Base-by-base conservation (phyloP, 73 alveolate genomes). In the Paramecium sexaurelia region DNA sequence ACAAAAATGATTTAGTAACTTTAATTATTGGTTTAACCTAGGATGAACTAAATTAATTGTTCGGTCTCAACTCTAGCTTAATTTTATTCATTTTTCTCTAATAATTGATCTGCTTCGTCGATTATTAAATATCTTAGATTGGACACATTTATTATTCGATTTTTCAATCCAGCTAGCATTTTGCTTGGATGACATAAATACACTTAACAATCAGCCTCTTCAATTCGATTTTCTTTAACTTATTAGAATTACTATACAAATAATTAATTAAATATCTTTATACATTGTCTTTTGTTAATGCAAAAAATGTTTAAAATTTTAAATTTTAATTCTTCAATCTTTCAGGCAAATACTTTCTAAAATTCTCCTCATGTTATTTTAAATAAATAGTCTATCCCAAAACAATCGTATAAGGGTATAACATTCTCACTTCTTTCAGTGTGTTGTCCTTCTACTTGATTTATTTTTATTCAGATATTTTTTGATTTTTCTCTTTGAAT, bases 141-240 rank as follows among this genome's bases (percentile, higher is more conserved):
- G 1, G 55, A 37, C 1, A 45, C 90, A 78, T 78, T 78, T 29
- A 78, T 41, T 15, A 40, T 78, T 4, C 90, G 43, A 24, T 78
- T 41, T n/a, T 78, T 39, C 17, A 78, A 19, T 20, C 75, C 90
- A 41, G 22, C 71, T 7, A 19, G 7, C 45, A 43, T 26, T 43
- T 78, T 78, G 10, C 90, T 78, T 10, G 90, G 90, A 40, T 78
- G 90, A 78, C 90, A 78, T 43, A 78, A 15, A 5, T 29, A 78
- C 0, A 45, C 73, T 10, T 78, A 15, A 9, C 61, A 32, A 19
- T 78, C 73, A 40, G 90, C 90, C 0, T 78, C 71, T 45, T 78
- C 90, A 4, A 78, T 78, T 22, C 40, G 3, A 78, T 78, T 78
- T 15, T 78, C 90, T 1, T 37, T 39, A 9, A 78, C 73, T 73